A percentile compares a stretch with the other conserved stretches of the same genome.
phyloP scores from a whole-genome alignment of 2,329 filamentous ascomycete species.

The Pseudocercospora crystallina region DNA sequence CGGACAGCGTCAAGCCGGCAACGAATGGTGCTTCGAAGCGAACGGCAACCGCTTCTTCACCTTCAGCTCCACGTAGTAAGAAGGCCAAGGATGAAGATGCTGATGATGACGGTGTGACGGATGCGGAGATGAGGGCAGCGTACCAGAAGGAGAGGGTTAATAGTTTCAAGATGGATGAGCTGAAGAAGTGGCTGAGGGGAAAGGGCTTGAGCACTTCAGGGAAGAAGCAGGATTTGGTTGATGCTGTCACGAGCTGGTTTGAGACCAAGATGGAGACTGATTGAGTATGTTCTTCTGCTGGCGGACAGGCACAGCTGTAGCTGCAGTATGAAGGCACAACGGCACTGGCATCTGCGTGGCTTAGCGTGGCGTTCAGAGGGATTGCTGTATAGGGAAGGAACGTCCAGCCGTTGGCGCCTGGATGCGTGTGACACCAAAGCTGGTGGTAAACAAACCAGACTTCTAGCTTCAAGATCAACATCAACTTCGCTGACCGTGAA shows the following conservation, averaged over 20 bases:
- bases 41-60: constrained; percentile 27
- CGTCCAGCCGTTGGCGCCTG: too few species aligned
- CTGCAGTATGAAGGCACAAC: too few species aligned
- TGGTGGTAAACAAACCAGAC: too few species aligned
- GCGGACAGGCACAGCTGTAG: too few species aligned
- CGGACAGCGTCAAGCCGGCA: constrained; percentile 41
- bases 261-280: constrained; percentile 38
- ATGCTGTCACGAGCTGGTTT: constrained; percentile 36
- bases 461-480: too few species aligned
- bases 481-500: too few species aligned
- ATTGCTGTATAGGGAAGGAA: too few species aligned
- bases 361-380: too few species aligned
- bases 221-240: constrained; percentile 38
- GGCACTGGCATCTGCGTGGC: too few species aligned
- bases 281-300: constrained; percentile 11
- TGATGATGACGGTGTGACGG: constrained; percentile 37
- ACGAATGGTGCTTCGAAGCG: constrained; percentile 50
- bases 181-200: constrained; percentile 34
- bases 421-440: too few species aligned
- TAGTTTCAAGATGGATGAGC: constrained; percentile 39
- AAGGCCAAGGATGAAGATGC: constrained; percentile 47
- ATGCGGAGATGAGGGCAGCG: constrained; percentile 45
- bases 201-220: constrained; percentile 28
- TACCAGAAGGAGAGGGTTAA: constrained; percentile 46
- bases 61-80: constrained; percentile 29